Conservation (phyloP, 148 eudicot genomes). For the Silene conica region DNA sequence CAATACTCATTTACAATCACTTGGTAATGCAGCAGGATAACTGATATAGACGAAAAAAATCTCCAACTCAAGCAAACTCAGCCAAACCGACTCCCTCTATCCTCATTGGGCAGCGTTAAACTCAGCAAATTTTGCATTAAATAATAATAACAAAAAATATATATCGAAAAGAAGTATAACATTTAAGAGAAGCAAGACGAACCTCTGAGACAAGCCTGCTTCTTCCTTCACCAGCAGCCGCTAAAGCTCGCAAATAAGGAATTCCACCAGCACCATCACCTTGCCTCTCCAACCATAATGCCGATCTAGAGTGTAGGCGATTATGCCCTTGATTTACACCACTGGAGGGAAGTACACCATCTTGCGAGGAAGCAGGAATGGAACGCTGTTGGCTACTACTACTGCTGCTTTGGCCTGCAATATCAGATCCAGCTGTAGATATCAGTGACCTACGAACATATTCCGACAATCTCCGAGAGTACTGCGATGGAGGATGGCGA, state of each 20-base stretch:
- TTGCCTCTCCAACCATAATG: slow-evolving; percentile 57
- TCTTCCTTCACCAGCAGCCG: slow-evolving; percentile 82
- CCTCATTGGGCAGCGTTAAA: too few species aligned
- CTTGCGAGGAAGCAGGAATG: slow-evolving; percentile 45
- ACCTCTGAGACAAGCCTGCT: slow-evolving; percentile 90
- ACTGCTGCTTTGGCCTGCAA: slow-evolving; percentile 44
- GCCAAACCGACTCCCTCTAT: too few species aligned
- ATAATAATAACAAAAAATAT: background rate
- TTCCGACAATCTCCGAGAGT: slow-evolving; percentile 71
- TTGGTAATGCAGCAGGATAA: too few species aligned
- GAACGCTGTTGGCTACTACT: slow-evolving; percentile 30
- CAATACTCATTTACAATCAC: too few species aligned
- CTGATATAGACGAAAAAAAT: too few species aligned
- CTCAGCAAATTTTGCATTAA: background rate
- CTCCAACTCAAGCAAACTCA: too few species aligned
- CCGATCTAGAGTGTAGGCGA: slow-evolving; percentile 42
- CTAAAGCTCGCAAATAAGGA: slow-evolving; percentile 52
- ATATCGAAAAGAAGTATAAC: background rate
- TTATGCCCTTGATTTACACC: slow-evolving; percentile 40
- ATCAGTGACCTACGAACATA: slow-evolving; percentile 55
- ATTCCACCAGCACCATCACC: slow-evolving; percentile 52
- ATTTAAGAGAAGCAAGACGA: slow-evolving; percentile 12
- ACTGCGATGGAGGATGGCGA: slow-evolving; percentile 43
- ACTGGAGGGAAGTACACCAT: slow-evolving; percentile 31
- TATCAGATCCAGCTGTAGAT: slow-evolving; percentile 45